Evolutionary conservation across 2,329 filamentous ascomycete species (phyloP).

Genomic region (Lasiodiplodia theobromae): DNA sequence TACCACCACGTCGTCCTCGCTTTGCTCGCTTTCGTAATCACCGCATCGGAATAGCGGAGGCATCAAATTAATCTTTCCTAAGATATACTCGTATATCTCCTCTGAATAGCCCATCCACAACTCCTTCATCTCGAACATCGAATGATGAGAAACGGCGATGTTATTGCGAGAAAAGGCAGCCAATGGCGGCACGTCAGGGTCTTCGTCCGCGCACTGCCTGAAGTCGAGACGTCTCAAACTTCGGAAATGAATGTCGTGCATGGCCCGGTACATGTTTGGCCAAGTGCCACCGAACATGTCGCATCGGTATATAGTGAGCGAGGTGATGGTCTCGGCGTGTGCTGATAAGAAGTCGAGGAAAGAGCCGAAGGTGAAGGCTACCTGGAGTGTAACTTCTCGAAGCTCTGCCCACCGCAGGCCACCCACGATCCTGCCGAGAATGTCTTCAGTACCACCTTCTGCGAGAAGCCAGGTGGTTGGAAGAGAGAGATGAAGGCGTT

Average conservation of each 20-base stretch:
- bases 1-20: not conserved
- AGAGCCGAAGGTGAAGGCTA: not conserved
- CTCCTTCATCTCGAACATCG: not conserved
- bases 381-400: not conserved
- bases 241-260: not conserved
- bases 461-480: not conserved
- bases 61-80: not conserved
- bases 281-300: not conserved
- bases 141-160: not conserved
- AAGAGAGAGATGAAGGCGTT: not conserved
- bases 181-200: not conserved
- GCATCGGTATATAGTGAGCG: not conserved
- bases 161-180: not conserved
- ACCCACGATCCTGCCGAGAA: not conserved
- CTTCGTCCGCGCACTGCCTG: not conserved
- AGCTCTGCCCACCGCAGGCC: not conserved
- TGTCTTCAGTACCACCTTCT: not conserved
- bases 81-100: not conserved
- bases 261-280: not conserved
- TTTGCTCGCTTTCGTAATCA: not conserved
- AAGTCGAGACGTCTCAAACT: not conserved
- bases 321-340: not conserved
- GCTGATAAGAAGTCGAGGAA: not conserved
- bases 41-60: not conserved
- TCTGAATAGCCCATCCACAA: not conserved